Evolutionary conservation across 2,329 filamentous ascomycete genomes (phyloP).

Genomic region (Aspergillus pseudonomiae): DNA sequence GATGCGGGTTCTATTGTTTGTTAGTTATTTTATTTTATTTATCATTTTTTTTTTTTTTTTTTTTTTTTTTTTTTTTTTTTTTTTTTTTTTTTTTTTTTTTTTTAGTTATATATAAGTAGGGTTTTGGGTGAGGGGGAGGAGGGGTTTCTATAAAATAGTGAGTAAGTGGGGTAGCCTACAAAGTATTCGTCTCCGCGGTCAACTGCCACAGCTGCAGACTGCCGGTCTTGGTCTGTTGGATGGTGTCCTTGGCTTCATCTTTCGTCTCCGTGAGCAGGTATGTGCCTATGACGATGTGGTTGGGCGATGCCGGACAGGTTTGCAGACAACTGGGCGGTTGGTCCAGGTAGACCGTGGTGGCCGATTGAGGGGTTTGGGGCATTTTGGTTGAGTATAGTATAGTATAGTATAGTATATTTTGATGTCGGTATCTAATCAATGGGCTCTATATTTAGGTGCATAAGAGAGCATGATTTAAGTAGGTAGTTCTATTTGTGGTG

Average conservation of each 20-base stretch:
- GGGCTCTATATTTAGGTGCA: not conserved
- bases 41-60: slow-evolving; percentile 16
- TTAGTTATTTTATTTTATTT: slow-evolving; percentile 4
- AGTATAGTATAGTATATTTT: not conserved
- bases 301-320: slow-evolving; percentile 51
- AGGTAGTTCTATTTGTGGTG: not conserved
- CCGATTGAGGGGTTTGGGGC: slow-evolving; percentile 33
- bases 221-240: slow-evolving; percentile 68
- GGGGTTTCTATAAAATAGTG: no score
- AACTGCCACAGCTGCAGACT: slow-evolving; percentile 71
- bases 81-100: no score
- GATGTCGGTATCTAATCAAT: slow-evolving; percentile 5
- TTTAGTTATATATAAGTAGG: not conserved
- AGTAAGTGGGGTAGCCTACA: slow-evolving; percentile 23
- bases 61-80: no score
- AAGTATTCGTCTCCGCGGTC: slow-evolving; percentile 30
- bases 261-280: slow-evolving; percentile 65
- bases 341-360: slow-evolving; percentile 42
- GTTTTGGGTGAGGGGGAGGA: not conserved
- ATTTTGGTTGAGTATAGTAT: slow-evolving; percentile 12
- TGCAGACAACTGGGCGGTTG: slow-evolving; percentile 50
- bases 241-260: slow-evolving; percentile 24
- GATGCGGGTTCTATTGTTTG: slow-evolving; percentile 51
- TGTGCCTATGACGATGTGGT: slow-evolving; percentile 78
- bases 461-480: not conserved